Conservation (phyloP, 768 basidiomycete genomes). For the Hygrocybe punicea region DNA sequence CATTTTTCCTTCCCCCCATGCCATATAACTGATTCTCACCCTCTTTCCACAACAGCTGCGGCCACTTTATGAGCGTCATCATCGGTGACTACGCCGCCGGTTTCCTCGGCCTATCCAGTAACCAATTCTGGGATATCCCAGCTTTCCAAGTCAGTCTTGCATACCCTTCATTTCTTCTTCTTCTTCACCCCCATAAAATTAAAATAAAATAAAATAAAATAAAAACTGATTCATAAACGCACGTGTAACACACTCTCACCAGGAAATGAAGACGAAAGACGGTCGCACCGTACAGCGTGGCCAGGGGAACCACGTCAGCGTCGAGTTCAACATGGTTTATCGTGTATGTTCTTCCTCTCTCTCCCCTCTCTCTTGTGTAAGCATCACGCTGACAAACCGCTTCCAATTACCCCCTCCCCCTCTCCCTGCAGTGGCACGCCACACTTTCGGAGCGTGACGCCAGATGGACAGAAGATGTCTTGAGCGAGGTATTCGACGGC, state of each 20-base stretch:
- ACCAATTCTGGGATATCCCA: constrained; percentile 51
- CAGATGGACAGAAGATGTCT: constrained; percentile 48
- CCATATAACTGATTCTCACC: neutral
- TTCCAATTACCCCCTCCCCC: too few relatives aligned
- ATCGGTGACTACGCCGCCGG: constrained; percentile 59
- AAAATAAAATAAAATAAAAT: neutral
- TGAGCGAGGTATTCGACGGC: constrained; percentile 39
- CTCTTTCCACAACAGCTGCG: constrained; percentile 36
- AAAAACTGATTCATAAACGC: neutral
- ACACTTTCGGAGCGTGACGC: constrained; percentile 48
- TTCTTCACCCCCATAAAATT: neutral
- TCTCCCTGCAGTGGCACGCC: constrained; percentile 55
- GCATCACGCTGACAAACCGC: neutral
- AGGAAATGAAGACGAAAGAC: constrained; percentile 39
- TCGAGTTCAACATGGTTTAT: constrained; percentile 63
- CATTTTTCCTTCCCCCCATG: neutral
- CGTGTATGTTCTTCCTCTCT: constrained; percentile 25
- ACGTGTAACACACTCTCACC: neutral
- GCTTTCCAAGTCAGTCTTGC: constrained; percentile 45
- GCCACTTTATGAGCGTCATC: constrained; percentile 53
- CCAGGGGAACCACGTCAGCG: constrained; percentile 60
- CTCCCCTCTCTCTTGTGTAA: neutral
- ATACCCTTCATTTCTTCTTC: too few relatives aligned
- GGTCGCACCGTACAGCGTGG: constrained; percentile 43
- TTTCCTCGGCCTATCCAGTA: constrained; percentile 54